Evolutionary conservation across 2,329 filamentous ascomycete species (phyloP), one percentile per base, ranked within the genome.

Genomic region (Diaporthe caulivora): DNA sequence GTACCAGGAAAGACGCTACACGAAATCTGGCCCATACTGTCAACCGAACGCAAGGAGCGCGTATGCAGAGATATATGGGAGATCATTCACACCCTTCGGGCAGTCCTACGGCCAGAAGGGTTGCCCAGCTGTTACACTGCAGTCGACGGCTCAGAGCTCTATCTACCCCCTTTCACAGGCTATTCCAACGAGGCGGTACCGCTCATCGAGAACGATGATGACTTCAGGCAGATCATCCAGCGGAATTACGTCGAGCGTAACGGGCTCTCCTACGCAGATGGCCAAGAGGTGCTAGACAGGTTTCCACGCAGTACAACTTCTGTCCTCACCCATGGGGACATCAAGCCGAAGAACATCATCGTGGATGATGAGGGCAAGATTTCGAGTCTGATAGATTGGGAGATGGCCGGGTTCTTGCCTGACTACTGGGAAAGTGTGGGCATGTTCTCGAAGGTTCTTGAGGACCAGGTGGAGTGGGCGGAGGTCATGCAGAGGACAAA

Each of bases 261-360:
- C 51, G 13, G 51, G 51, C 24, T 54, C 51, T 54, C 51, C 51
- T 29, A 54, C 18, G 21, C 26, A 13, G 51, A 54, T 10, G 51
- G 51, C 26, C 26, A 54, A 7, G 24, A 29, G 26, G 51, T 29
- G 15, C 51, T 54, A 17, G 51, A 54, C 24, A 54, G 18, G 24
- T 18, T 54, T 29, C 51, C 51, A 10, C 51, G 51, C 9, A 54
- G 51, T 18, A 29, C 24, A 26, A 21, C 51, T 13, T 18, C 51
- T 29, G 51, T 54, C 51, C 29, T 54, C 51, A 54, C 26, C 6
- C 51, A 54, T 17, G 51, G 26, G 51, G 51, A 54, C 7, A 54
- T 26, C 49, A 51, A 54, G 26, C 51, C 51, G 51, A 54, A 54
- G 51, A 29, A 54, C 18, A 54, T 31, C 51, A 54, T 54, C 51